Conservation (phyloP, 1,139 yeast genomes). For the Debaryomyces robertsiae region DNA sequence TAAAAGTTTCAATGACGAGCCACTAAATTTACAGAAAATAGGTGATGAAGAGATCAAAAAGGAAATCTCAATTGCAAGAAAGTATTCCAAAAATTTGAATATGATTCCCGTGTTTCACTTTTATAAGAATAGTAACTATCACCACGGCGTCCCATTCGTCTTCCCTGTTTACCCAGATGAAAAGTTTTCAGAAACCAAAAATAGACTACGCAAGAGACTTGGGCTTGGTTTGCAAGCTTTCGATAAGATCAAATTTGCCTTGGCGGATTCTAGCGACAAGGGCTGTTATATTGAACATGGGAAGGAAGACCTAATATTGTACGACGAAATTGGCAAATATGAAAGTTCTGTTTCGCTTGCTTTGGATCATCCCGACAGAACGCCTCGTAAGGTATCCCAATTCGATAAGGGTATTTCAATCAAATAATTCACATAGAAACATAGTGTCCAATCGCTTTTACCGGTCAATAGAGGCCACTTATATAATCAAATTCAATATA, state of each 20-base stretch:
- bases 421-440: slow-evolving; percentile 19
- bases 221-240: slow-evolving; percentile 83
- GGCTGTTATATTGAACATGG: slow-evolving; percentile 54
- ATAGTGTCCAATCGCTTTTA: neutral
- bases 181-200: slow-evolving; percentile 60
- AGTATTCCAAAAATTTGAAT: slow-evolving; percentile 41
- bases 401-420: slow-evolving; percentile 66
- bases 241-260: slow-evolving; percentile 68
- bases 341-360: slow-evolving; percentile 56
- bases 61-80: slow-evolving; percentile 33
- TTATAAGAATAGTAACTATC: slow-evolving; percentile 65
- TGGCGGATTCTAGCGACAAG: slow-evolving; percentile 47
- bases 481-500: neutral
- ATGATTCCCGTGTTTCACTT: slow-evolving; percentile 66
- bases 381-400: slow-evolving; percentile 46
- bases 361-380: slow-evolving; percentile 84
- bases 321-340: slow-evolving; percentile 53
- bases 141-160: slow-evolving; percentile 89
- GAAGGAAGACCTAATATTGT: slow-evolving; percentile 56
- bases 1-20: slow-evolving; percentile 28
- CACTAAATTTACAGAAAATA: slow-evolving; percentile 25
- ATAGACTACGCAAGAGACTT: slow-evolving; percentile 63
- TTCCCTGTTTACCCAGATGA: slow-evolving; percentile 72
- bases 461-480: neutral
- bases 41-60: slow-evolving; percentile 26